Conservation (phyloP, 768 basidiomycete genomes). For the Kwoniella sp. region DNA sequence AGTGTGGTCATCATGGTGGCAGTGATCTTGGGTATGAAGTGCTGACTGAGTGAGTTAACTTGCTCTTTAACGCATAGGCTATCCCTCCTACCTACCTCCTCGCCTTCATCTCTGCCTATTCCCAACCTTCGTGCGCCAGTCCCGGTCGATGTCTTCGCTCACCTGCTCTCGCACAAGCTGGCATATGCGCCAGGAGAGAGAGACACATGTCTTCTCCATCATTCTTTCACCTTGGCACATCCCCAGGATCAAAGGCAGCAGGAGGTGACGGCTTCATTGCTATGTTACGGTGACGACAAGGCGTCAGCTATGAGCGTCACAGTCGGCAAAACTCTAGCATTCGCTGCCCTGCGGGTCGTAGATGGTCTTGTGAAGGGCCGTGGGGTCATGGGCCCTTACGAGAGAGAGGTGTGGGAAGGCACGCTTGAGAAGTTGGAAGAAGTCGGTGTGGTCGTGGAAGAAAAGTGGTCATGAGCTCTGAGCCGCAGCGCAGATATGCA, state of each 20-base stretch:
- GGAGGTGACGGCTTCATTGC: conserved; percentile 66
- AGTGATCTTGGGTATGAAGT: background rate
- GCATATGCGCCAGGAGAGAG: conserved; percentile 71
- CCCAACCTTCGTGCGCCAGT: conserved; percentile 18
- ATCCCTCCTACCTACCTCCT: conserved; percentile 15
- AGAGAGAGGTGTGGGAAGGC: conserved; percentile 64
- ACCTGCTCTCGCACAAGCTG: conserved; percentile 71
- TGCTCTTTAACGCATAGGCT: background rate
- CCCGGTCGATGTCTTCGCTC: conserved; percentile 72
- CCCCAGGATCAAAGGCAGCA: background rate
- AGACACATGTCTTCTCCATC: conserved; percentile 83
- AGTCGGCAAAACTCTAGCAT: conserved; percentile 83
- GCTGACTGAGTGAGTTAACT: conserved; percentile 4
- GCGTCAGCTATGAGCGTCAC: conserved; percentile 87
- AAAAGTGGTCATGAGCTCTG: conserved; percentile 40
- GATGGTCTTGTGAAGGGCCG: conserved; percentile 63
- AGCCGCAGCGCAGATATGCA: too few species aligned
- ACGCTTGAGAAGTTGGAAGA: conserved; percentile 68
- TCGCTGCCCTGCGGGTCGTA: conserved; percentile 72
- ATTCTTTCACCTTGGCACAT: conserved; percentile 68
- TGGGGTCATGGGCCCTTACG: conserved; percentile 73
- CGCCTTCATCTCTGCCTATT: conserved; percentile 21
- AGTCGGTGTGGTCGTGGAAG: conserved; percentile 55
- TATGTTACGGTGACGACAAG: conserved; percentile 64
- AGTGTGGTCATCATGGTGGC: conserved; percentile 9